Conservation (phyloP, 2,329 filamentous ascomycete species). For the Cercospora sp. region DNA sequence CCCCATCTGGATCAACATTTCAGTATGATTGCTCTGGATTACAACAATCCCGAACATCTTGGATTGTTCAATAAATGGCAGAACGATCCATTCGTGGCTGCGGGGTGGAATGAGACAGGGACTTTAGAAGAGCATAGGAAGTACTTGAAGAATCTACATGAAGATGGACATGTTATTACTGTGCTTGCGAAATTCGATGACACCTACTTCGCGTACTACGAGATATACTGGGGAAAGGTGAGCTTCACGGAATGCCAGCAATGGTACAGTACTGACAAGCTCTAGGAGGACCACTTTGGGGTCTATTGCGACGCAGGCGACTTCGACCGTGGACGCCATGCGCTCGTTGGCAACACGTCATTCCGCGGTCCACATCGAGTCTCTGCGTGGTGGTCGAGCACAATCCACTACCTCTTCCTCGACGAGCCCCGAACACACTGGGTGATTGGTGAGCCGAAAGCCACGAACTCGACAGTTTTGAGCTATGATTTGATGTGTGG, state of each 20-base stretch:
- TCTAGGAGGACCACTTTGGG: constrained; percentile 56
- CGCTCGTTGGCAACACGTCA: constrained; percentile 57
- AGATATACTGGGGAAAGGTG: constrained; percentile 74
- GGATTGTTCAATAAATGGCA: constrained; percentile 76
- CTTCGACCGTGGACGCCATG: constrained; percentile 62
- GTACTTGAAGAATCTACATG: constrained; percentile 67
- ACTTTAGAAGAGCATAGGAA: constrained; percentile 71
- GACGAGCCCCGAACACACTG: constrained; percentile 58
- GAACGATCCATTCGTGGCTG: constrained; percentile 77
- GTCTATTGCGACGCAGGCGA: constrained; percentile 58
- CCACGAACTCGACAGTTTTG: constrained; percentile 67
- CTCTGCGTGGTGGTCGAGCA: constrained; percentile 58
- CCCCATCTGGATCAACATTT: constrained; percentile 75
- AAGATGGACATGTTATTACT: constrained; percentile 70
- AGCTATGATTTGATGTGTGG: constrained; percentile 75
- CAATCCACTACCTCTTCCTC: constrained; percentile 61
- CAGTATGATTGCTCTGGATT: constrained; percentile 74
- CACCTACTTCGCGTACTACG: constrained; percentile 72
- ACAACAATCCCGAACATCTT: constrained; percentile 63
- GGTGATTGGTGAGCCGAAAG: constrained; percentile 69
- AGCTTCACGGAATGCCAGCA: neutral
- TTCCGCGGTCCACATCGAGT: constrained; percentile 59
- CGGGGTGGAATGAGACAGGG: constrained; percentile 78
- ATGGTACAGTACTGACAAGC: neutral
- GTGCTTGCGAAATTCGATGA: constrained; percentile 72